A percentile compares a stretch with the other conserved stretches of the same genome.
These are phyloP conservation scores for Pichia nakasei DNA, from an alignment of 805 yeast genomes.

Conservation along the genomic window DNA sequence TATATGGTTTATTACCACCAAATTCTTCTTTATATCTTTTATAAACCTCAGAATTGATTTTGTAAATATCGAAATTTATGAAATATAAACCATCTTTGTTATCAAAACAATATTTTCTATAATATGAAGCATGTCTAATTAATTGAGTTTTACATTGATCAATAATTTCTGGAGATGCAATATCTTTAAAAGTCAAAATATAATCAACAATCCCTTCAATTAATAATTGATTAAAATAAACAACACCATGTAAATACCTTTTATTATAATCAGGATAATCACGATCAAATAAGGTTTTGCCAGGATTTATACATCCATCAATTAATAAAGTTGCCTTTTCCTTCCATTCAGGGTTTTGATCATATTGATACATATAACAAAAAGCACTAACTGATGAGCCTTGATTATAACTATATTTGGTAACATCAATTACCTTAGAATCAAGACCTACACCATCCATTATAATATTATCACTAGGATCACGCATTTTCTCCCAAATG, in stretches of 20 bases:
- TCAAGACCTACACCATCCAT: slow-evolving; percentile 52
- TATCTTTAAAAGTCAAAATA: slow-evolving; percentile 31
- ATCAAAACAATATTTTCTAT: slow-evolving; percentile 49
- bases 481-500: slow-evolving; percentile 44
- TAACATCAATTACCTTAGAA: slow-evolving; percentile 34
- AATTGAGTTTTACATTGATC: slow-evolving; percentile 33
- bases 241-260: slow-evolving; percentile 57
- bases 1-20: slow-evolving; percentile 44
- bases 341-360: slow-evolving; percentile 44
- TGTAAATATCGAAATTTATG: slow-evolving; percentile 50
- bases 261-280: slow-evolving; percentile 43
- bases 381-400: slow-evolving; percentile 57
- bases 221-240: slow-evolving; percentile 54
- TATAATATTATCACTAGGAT: slow-evolving; percentile 45
- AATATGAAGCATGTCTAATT: slow-evolving; percentile 45
- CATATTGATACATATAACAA: slow-evolving; percentile 39
- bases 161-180: slow-evolving; percentile 32
- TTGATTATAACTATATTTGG: slow-evolving; percentile 60
- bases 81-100: slow-evolving; percentile 50
- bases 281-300: slow-evolving; percentile 51
- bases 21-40: slow-evolving; percentile 44
- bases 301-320: slow-evolving; percentile 48
- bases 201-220: slow-evolving; percentile 65
- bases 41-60: slow-evolving; percentile 41
- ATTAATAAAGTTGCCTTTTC: slow-evolving; percentile 40